phyloP scores from a whole-genome alignment of 345 rosid species.

The Hibiscus syriacus region DNA sequence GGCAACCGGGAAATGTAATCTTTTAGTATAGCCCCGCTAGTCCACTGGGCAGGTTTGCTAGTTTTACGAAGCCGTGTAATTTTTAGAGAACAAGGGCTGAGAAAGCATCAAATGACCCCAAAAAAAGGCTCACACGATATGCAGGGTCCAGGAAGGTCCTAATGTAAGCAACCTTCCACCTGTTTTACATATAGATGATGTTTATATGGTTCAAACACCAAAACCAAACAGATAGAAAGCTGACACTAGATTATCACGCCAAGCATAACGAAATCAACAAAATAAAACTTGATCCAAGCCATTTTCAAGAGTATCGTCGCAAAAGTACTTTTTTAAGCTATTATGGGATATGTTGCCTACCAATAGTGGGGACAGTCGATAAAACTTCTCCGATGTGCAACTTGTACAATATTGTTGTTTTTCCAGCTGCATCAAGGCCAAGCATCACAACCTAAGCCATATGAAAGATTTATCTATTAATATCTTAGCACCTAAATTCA shows the following conservation, averaged over 20 bases:
- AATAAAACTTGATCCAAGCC: neutral
- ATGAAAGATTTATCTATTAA: neutral
- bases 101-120: neutral
- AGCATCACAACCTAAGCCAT: slow-evolving; percentile 85
- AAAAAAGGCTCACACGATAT: neutral
- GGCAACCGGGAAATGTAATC: neutral
- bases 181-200: neutral
- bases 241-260: neutral
- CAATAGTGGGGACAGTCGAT: slow-evolving; percentile 95
- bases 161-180: neutral
- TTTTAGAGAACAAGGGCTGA: neutral
- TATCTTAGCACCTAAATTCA: neutral
- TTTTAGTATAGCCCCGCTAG: neutral
- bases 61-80: neutral
- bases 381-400: slow-evolving; percentile 96
- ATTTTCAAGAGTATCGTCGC: neutral
- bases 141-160: neutral
- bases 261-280: neutral
- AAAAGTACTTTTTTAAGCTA: neutral
- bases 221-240: neutral
- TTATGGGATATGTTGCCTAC: slow-evolving; percentile 28
- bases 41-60: neutral
- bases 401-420: slow-evolving; percentile 92
- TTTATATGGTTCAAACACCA: neutral
- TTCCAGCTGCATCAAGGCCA: slow-evolving; percentile 98